These are phyloP conservation scores for Gymnopilus dilepis DNA, from an alignment of 768 basidiomycete species.

Conservation along the genomic window DNA sequence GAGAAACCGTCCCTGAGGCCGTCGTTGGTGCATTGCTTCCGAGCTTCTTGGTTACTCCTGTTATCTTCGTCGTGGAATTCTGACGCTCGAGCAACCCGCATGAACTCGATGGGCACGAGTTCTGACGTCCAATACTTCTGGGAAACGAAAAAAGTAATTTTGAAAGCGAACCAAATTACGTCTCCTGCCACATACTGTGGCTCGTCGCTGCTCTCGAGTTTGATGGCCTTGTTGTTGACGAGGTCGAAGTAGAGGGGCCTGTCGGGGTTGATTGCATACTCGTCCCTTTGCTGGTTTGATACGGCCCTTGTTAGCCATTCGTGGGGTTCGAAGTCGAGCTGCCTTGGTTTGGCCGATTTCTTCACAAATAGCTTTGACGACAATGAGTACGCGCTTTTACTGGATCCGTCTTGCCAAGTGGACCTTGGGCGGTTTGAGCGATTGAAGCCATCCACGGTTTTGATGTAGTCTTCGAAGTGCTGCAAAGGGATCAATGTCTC, in stretches of 20 bases:
- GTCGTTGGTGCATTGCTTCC: no score
- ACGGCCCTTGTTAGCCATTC: not conserved
- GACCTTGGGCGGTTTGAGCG: not conserved
- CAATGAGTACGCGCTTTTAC: not conserved
- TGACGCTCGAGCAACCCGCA: not conserved
- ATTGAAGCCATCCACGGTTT: not conserved
- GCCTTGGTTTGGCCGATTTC: not conserved
- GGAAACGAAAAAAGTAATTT: not conserved
- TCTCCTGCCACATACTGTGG: not conserved
- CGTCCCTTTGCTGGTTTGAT: not conserved
- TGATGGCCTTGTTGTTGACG: not conserved
- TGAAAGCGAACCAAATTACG: not conserved
- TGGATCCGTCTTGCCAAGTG: not conserved
- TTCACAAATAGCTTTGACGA: not conserved
- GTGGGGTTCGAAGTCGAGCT: not conserved
- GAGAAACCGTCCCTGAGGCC: no score
- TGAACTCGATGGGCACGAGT: not conserved
- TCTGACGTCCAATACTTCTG: not conserved
- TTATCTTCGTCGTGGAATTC: no score
- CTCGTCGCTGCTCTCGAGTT: not conserved
- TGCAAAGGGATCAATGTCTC: not conserved
- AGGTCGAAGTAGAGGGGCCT: not conserved
- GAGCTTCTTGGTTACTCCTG: no score
- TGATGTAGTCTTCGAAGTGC: not conserved
- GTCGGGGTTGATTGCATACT: not conserved